A percentile compares a stretch with the other conserved stretches of the same genome.
Conservation (phyloP, 306 rosid species). For the Senna siamea region DNA sequence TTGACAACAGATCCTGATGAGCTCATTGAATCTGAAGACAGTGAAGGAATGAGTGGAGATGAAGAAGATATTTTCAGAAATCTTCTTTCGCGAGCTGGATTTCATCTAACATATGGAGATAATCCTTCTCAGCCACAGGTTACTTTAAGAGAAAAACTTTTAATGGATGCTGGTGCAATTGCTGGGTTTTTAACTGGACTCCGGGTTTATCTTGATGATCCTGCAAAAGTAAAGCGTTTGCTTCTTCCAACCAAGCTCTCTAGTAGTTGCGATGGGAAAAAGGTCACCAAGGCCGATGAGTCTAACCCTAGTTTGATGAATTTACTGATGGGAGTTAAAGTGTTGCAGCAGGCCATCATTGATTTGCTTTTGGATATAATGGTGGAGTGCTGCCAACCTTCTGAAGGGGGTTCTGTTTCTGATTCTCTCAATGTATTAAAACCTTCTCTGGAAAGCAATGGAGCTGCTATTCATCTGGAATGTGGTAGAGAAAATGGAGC, state of each 20-base stretch:
- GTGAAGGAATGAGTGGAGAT: conserved; percentile 96
- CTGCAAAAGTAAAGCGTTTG: conserved; percentile 95
- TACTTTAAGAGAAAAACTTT: conserved; percentile 89
- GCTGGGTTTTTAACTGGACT: conserved; percentile 98
- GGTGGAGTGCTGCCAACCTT: conserved; percentile 98
- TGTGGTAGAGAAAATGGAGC: conserved; percentile 74
- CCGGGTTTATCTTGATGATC: conserved; percentile 99
- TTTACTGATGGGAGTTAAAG: conserved; percentile 98
- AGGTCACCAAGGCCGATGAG: conserved; percentile 71
- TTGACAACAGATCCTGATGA: conserved; percentile 99
- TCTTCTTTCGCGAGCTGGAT: conserved; percentile 95
- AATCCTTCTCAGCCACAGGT: conserved; percentile 97
- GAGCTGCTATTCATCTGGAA: conserved; percentile 58
- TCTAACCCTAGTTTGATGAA: conserved; percentile 98
- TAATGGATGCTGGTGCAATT: conserved; percentile 98
- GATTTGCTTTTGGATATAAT: conserved; percentile 97
- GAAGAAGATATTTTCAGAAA: conserved; percentile 97
- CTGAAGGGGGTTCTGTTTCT: conserved; percentile 68
- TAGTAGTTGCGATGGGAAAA: conserved; percentile 78
- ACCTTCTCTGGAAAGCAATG: conserved; percentile 62
- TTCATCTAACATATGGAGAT: conserved; percentile 95
- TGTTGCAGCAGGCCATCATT: conserved; percentile 94
- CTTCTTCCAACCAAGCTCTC: conserved; percentile 97
- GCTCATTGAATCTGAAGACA: conserved; percentile 90
- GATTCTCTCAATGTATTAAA: conserved; percentile 68